phyloP scores from a whole-genome alignment of 176 grass and related monocot genomes.

The Bothriochloa decipiens region DNA sequence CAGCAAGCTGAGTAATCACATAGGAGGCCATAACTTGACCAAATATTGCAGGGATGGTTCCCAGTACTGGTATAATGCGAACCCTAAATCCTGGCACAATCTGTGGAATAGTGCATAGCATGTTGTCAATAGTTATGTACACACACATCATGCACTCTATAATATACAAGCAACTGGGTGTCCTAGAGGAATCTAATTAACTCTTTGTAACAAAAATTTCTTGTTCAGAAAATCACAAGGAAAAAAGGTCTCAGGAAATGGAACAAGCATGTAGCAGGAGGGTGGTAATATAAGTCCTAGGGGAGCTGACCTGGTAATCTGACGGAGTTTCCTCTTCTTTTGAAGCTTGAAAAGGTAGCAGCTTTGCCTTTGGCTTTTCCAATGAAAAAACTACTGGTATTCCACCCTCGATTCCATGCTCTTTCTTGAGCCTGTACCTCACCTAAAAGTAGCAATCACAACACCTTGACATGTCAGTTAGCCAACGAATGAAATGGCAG shows the following conservation, averaged over 20 bases:
- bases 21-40: conserved; percentile 97
- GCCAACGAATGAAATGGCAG: not conserved
- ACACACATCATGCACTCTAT: not conserved
- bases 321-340: conserved; percentile 94
- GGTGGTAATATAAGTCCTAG: conserved; percentile 1
- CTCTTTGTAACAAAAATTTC: not conserved
- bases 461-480: conserved; percentile 1
- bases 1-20: conserved; percentile 73
- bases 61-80: conserved; percentile 90
- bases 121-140: conserved; percentile 12
- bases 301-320: conserved; percentile 84
- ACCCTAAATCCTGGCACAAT: conserved; percentile 97
- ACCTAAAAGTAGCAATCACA: conserved; percentile 56
- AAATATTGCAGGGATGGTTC: conserved; percentile 95
- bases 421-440: conserved; percentile 79
- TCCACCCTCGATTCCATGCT: conserved; percentile 85
- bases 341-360: conserved; percentile 90
- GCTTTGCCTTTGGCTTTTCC: conserved; percentile 93
- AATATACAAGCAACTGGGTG: conserved; percentile 7
- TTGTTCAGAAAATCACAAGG: not conserved
- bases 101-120: conserved; percentile 48
- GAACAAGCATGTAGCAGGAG: not conserved
- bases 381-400: conserved; percentile 88
- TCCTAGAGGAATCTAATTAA: conserved; percentile 28
- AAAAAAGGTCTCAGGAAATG: not conserved